These are phyloP conservation scores for Rosa multiflora DNA, from an alignment of 306 rosid genomes.

Conservation along the genomic window DNA sequence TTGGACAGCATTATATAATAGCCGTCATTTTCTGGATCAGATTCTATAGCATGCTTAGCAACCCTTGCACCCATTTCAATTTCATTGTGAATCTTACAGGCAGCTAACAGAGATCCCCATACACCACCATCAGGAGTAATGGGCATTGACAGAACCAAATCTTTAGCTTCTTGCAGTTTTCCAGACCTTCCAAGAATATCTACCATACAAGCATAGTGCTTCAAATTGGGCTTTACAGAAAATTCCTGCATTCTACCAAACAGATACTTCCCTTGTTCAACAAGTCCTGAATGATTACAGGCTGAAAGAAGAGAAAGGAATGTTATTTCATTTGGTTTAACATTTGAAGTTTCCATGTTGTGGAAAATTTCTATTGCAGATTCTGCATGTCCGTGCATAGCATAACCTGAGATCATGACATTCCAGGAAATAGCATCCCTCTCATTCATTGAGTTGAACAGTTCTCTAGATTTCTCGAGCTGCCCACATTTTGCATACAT, in stretches of 20 bases:
- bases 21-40: conserved; percentile 79
- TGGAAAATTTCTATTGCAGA: conserved; percentile 58
- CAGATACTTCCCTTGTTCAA: conserved; percentile 61
- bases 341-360: conserved; percentile 58
- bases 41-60: conserved; percentile 55
- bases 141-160: conserved; percentile 72
- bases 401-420: conserved; percentile 73
- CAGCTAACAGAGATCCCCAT: conserved; percentile 76
- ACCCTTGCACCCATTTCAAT: conserved; percentile 62
- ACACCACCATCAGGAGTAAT: conserved; percentile 65
- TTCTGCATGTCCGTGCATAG: conserved; percentile 60
- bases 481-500: conserved; percentile 85
- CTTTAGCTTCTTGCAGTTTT: conserved; percentile 67
- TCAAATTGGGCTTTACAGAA: conserved; percentile 52
- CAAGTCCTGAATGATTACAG: conserved; percentile 64
- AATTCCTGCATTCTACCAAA: conserved; percentile 52
- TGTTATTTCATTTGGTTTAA: conserved; percentile 59
- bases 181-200: conserved; percentile 81
- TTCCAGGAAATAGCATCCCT: conserved; percentile 73
- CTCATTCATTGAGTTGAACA: conserved; percentile 57
- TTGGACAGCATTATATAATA: conserved; percentile 62
- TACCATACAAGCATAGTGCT: conserved; percentile 85
- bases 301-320: conserved; percentile 79
- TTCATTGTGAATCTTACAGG: conserved; percentile 65
- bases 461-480: conserved; percentile 51